Evolutionary conservation across 169 alveolate genomes (phyloP), one percentile per base, ranked within the genome.

Genomic region (Theileria luwenshuni): DNA sequence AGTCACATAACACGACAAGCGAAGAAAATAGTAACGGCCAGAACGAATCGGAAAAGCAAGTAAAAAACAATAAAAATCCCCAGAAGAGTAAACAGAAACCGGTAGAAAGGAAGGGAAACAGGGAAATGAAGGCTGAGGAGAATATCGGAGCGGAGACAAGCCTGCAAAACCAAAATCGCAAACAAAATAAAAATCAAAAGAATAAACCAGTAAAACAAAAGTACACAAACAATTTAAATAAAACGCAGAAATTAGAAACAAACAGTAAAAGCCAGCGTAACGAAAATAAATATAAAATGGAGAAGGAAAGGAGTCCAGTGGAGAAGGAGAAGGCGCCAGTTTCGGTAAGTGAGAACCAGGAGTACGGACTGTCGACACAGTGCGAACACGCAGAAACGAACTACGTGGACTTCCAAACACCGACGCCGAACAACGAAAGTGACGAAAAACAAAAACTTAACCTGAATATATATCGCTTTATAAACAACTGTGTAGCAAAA

Each of bases 391-490:
- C 65, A 21, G 65, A 56, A 13, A 43, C 38, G 38, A 56, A 21
- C 38, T 56, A 28, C 23, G 17, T 25, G 19, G 65, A 56, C 38
- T 56, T 56, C 65, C 65, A 56, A n/a, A 43, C 32, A 33, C 65
- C 65, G 38, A 56, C 65, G 65, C 65, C 65, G 32, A 51, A 35
- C 23, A 51, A 51, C 28, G 65, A 56, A 56, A 38, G 38, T 6
- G 32, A 56, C 32, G 65, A 56, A 21, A 56, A 56, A 13, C 76
- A 79, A 52, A 65, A 68, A 42, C 52, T 79, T 38, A 79, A 79
- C 49, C 67, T 79, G 71, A 79, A 51, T 67, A 79, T 79, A 21
- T 79, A 79, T 56, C 48, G 73, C 19, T 79, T 79, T 41, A 76
- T 77, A 10, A 76, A 77, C 68, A 70, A 74, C 61, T 79, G 87